Base-by-base conservation (phyloP, 345 rosid genomes). In the Fremontodendron californicum region DNA sequence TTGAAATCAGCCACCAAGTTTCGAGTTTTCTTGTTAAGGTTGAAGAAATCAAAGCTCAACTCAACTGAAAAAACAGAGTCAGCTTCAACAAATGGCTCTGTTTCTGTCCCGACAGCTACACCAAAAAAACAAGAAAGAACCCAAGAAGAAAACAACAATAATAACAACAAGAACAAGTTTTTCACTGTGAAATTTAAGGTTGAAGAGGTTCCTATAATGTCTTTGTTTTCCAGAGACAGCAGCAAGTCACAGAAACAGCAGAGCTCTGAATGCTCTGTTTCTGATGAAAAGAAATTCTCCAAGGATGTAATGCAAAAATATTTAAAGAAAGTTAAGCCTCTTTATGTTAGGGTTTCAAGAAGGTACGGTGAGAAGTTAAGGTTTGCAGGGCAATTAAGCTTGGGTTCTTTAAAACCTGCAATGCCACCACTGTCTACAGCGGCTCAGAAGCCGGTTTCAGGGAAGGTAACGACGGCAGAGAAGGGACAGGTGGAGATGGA, bases 271-370 rank as follows among this genome's bases (percentile, higher is more conserved):
- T 88, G 79, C n/a, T 57, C 86, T 0, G 81, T 72, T 55, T 82
- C 85, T 1, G 88, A 87, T 3, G 92, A 89, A 45, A 86, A 85
- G 73, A 85, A 84, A 5, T 89, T 92, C 79, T 81, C 94, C 0
- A 88, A 83, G 58, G 88, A 89, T 35, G 89, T 85, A 79, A 83
- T 96, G 94, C 94, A 92, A 29, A 92, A 92, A 62, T 96, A 96
- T 55, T 65, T 96, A 55, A 92, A 92, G 84, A 96, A 96, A 78
- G 98, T 96, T 13, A 96, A 89, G 76, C 99, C 98, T 10, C 89
- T 96, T 31, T 96, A 96, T 80, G 75, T 96, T 42, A 82, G 92
- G 46, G 98, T 92, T 65, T 96, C 99, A 0, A 90, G 88, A 77
- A 87, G 91, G 46, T 91, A 91, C 85, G 88, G 83, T 0, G 94